Evolutionary conservation across 1,284 basidiomycete species (phyloP), one percentile per base, ranked within the genome.

Genomic region (Leccinum griseonigrum): DNA sequence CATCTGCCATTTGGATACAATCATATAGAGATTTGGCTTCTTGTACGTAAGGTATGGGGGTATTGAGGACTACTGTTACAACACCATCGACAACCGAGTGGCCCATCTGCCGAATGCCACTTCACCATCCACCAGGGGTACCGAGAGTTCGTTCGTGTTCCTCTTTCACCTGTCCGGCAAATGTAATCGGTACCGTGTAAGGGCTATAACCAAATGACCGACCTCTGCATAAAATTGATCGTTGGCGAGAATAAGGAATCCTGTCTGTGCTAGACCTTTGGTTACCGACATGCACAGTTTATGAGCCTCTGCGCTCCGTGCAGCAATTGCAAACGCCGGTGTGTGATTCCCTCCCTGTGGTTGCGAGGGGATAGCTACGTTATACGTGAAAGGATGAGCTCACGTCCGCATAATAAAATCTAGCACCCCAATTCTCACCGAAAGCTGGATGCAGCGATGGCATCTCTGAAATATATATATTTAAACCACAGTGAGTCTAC

Each of bases 331-430:
- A 70, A 91, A 92, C 2, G 77, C 83, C 5, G 81, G 76, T 0
- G 89, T 90, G 63, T 91, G 88, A 65, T 91, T 91, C 11, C 84
- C 85, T 36, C 87, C 86, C 46, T 80, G 73, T 4, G 79, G 79
- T 58, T 77, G 75, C 3, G 87, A 88, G 13, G 88, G 87, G 60
- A 91, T 91, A 11, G 85, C 89, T 90, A 64, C 18, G 46, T 54
- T 32, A 48, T 16, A 56, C 59, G 54, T 18, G 53, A 54, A 54
- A 53, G 26, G 18, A 51, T 67, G 59, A 58, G 60, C 60, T 69
- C 14, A 6, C 9, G 6, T n/a, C 40, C 31, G 32, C 6, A 54
- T 13, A 32, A 8, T 11, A 48, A 54, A 56, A 28, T 48, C 29
- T 18, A 38, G 56, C 14, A 5, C 29, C 1, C 1, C 16, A 32